Conservation (phyloP, 768 basidiomycete species). For the Tricholoma furcatifolium region DNA sequence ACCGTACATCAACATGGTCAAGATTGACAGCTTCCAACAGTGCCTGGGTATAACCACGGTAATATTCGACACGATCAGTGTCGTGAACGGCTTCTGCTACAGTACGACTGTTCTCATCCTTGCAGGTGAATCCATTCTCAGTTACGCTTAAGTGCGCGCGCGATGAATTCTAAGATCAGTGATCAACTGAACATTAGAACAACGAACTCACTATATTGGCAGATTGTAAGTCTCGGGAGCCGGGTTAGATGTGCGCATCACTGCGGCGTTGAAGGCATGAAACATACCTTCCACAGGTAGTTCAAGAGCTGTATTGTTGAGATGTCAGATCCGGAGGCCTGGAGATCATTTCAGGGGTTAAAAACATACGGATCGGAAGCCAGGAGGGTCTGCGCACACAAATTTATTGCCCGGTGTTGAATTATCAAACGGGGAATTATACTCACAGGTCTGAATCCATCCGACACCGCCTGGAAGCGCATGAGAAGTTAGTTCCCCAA, state of each 20-base stretch:
- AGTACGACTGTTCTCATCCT: slow-evolving; percentile 49
- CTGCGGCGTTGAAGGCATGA: too few species aligned
- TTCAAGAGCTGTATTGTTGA: slow-evolving; percentile 44
- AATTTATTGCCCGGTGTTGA: neutral
- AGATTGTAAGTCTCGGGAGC: slow-evolving; percentile 31
- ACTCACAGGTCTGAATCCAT: slow-evolving; percentile 60
- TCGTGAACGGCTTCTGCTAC: slow-evolving; percentile 52
- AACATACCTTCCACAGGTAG: slow-evolving; percentile 60
- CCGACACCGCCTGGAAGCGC: slow-evolving; percentile 48
- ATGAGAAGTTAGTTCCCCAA: neutral
- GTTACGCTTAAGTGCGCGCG: slow-evolving; percentile 45
- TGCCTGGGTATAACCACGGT: slow-evolving; percentile 49
- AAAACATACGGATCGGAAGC: slow-evolving; percentile 52
- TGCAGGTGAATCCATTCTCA: slow-evolving; percentile 69
- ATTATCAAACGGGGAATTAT: slow-evolving; percentile 5
- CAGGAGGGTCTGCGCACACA: slow-evolving; percentile 42
- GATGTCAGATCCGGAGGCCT: neutral
- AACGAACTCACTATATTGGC: slow-evolving; percentile 50
- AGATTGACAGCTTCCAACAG: slow-evolving; percentile 51
- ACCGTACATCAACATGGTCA: slow-evolving; percentile 57
- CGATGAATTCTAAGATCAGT: neutral
- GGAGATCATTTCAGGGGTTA: neutral
- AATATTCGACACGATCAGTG: slow-evolving; percentile 61
- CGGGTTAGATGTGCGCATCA: neutral
- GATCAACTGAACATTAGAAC: neutral